Base-by-base conservation (phyloP, 169 alveolate species). In the Eimeria falciformis region DNA sequence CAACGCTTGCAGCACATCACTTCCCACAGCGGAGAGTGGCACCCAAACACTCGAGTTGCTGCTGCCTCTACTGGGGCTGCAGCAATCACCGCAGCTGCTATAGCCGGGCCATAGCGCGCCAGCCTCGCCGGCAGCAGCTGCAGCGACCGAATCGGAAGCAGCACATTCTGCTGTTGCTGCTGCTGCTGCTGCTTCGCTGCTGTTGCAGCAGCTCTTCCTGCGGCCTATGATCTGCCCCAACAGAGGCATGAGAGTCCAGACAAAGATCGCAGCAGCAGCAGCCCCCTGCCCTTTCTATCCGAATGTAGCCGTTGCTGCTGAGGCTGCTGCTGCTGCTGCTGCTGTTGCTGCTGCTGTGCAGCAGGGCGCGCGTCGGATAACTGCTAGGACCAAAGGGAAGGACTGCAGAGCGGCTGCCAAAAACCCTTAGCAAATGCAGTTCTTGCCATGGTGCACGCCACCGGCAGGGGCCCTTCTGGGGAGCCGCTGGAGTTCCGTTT, bases 41-140 rank as follows among this genome's bases (percentile, higher is more conserved):
- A 77, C 47, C 86, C 86, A 77, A 43, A 23, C 69, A 12, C 86
- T 29, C 21, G 69, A 50, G n/a, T 45, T 12, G 86, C 86, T 47
- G 86, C 86, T 23, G 66, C 86, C 18, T 43, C 37, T 62, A 12
- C 33, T 6, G 17, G n/a, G 25, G 73, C 85, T 45, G 85, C 86
- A 77, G 83, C 83, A 14, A 37, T 56, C 43, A 47, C 23, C 43
- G 58, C 58, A 4, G 55, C 55, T 5, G 29, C 23, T 56, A 40
- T 71, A 53, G n/a, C n/a, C n/a, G n/a, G n/a, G n/a, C n/a, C n/a
- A n/a, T 43, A n/a, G 1, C 11, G 27, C 14, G 27, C 43, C 23
- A 6, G 43, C 86, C 69, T 23, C 4, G 11, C 14, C n/a, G 18
- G 55, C 29, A 37, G 56, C 65, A 46, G 18, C 45, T 5, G 86